Evolutionary conservation across 73 alveolate genomes (phyloP), one percentile per base, ranked within the genome.

Genomic region (Uronychia binucleata): DNA sequence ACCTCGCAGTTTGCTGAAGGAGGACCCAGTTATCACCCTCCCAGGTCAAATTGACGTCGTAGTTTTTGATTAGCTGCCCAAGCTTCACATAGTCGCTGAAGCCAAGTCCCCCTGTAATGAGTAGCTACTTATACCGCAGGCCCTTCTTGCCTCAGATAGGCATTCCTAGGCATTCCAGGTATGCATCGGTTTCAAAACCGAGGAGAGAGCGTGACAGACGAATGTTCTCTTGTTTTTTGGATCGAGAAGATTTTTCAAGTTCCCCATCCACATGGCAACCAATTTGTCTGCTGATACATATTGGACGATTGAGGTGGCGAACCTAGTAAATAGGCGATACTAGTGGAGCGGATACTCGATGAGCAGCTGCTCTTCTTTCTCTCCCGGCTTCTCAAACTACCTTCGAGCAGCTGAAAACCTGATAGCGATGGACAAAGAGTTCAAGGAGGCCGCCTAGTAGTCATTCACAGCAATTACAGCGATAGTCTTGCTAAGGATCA

Each of bases 21-120:
- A 91, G 78, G 13, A 91, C 96, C 30, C 80, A 77, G 60, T 91
- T 91, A 33, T 91, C 96, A 11, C 96, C 96, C 82, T 91, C 96
- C 87, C 90, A 91, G 29, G 96, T 91, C 1, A 31, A 78, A 30
- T 57, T 34, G 33, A 79, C 83, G 28, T 85, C 92, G 29, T 85
- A 33, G 28, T 31, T 33, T 79, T n/a, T 29, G 28, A 35, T 29
- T 28, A 77, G 26, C n/a, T 77, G 57, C 1, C 83, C 88, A 25
- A 85, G 86, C 32, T 31, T 46, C 29, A 30, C 11, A 57, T 57
- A 67, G 27, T 29, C 33, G 25, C 86, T 59, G 77, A 27, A 85
- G 1, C 92, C 92, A 19, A 85, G 28, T 27, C 92, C 92, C 0
- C 92, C 92, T n/a, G 5, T 13, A 34, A 34, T 34, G 76, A 26